Percentiles rank a stretch among this genome's conserved stretches.
These are phyloP conservation scores for Venturia pyrina DNA, from an alignment of 2,329 filamentous ascomycete genomes.

Conservation along the genomic window DNA sequence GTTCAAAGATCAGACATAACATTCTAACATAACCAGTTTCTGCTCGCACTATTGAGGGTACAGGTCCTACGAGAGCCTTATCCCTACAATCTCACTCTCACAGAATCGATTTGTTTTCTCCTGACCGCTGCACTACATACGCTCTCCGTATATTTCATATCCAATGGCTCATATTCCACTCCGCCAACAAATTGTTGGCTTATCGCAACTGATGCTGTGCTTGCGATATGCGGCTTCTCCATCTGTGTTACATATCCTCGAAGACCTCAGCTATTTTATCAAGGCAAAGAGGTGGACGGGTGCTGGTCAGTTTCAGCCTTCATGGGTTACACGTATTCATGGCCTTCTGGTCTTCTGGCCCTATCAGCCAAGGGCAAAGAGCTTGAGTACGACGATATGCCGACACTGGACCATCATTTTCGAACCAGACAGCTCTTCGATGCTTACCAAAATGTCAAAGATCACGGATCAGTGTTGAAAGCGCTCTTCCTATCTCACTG, in stretches of 20 bases:
- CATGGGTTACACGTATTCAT: slow-evolving; percentile 54
- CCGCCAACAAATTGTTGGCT: background rate
- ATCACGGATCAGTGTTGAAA: slow-evolving; percentile 44
- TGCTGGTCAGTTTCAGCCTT: slow-evolving; percentile 53
- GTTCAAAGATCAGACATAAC: background rate
- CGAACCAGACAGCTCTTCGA: slow-evolving; percentile 15
- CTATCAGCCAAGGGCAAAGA: slow-evolving; percentile 19
- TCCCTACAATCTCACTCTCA: slow-evolving; percentile 6
- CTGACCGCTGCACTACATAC: background rate
- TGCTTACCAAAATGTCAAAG: slow-evolving; percentile 9
- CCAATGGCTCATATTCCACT: background rate
- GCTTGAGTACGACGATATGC: slow-evolving; percentile 18
- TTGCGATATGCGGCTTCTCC: background rate
- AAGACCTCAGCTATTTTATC: slow-evolving; percentile 8
- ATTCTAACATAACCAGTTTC: background rate
- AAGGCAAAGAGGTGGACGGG: slow-evolving; percentile 44
- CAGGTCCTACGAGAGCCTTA: background rate
- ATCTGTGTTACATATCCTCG: slow-evolving; percentile 10
- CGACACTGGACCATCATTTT: slow-evolving; percentile 11
- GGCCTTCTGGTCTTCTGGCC: slow-evolving; percentile 47
- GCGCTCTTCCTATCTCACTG: slow-evolving; percentile 51
- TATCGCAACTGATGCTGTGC: background rate
- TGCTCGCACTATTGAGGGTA: background rate
- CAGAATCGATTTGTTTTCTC: slow-evolving; percentile 1
- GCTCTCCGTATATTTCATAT: background rate